Evolutionary conservation across 768 basidiomycete genomes (phyloP).

Genomic region (Termitomyces bulborhizus): DNA sequence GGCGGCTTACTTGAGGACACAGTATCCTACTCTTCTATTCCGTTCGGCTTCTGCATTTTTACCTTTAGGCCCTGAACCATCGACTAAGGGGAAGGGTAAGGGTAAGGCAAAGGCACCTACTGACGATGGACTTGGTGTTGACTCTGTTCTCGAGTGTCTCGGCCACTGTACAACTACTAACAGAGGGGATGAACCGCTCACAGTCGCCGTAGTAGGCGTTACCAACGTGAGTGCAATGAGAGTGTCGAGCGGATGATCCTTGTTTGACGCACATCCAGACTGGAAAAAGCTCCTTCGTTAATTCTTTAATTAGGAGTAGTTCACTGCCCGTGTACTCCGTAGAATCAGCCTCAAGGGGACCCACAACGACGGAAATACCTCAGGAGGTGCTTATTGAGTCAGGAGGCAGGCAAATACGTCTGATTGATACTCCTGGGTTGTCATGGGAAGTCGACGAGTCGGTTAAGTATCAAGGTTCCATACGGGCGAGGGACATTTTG

Average conservation of each 20-base stretch:
- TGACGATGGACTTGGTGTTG: constrained; percentile 60
- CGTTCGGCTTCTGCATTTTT: constrained; percentile 66
- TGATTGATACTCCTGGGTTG: constrained; percentile 90
- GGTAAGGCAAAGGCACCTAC: constrained; percentile 34
- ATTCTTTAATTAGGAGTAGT: constrained; percentile 57
- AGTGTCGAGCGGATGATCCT: neutral
- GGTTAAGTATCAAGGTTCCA: constrained; percentile 29
- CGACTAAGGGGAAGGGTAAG: constrained; percentile 22
- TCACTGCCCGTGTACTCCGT: constrained; percentile 56
- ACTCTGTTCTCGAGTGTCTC: constrained; percentile 44
- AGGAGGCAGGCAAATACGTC: constrained; percentile 43
- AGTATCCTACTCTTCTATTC: constrained; percentile 66
- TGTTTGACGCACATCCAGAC: constrained; percentile 31
- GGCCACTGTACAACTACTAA: constrained; percentile 41
- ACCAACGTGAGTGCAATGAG: constrained; percentile 58
- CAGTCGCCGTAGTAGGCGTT: constrained; percentile 77
- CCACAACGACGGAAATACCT: constrained; percentile 67
- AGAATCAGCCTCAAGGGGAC: constrained; percentile 44
- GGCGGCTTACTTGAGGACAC: constrained; percentile 52
- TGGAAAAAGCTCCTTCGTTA: constrained; percentile 83
- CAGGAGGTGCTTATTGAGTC: constrained; percentile 53
- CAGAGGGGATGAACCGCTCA: constrained; percentile 41
- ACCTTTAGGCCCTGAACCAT: constrained; percentile 26
- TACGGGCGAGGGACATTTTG: constrained; percentile 67
- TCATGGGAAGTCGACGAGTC: constrained; percentile 41